Base-by-base conservation (phyloP, 257 asterid genomes). In the Marsdenia floribunda region DNA sequence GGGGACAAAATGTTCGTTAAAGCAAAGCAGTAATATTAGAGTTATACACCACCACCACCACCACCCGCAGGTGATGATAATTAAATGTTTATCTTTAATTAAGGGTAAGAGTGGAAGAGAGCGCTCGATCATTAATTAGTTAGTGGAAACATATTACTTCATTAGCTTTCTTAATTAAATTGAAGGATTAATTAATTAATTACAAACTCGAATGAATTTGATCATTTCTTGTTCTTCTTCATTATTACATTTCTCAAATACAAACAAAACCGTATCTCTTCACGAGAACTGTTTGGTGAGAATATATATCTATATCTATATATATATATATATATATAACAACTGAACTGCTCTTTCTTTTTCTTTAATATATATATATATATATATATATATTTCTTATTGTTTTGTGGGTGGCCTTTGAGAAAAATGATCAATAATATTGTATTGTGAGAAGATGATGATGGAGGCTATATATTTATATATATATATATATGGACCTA, bases 1-100 rank as follows among this genome's bases (percentile, higher is more conserved):
- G 90, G 91, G 90, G 85, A 85, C 96, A 88, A 40, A 57, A 70
- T 91, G 92, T 86, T 80, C 65, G 69, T 42, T 78, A 89, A 91
- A 84, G 93, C 69, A 71, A 57, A 71, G 77, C n/a, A 78, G 76
- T 72, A 74, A 84, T 82, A 83, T 73, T 74, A 75, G 76, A 73
- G 33, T 1, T 29, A 29, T n/a, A 29, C 33, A 29, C 33, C 33
- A 29, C 33, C 58, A n/a, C 58, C 1, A 18, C 1, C 22, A 5
- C n/a, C 78, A 82, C 82, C 82, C 77, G 78, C 78, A 81, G 77
- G 74, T 79, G 75, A 70, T 76, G 42, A 52, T 52, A 53, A 7
- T 44, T 13, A 49, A 2, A 50, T 53, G 24, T 8, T 9, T 59
- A 75, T 71, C 79, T 29, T 76, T 74, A 8, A 44, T 44, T 44